Percentiles rank a stretch among this genome's conserved stretches.
Conservation (phyloP, 2,329 filamentous ascomycete genomes). For the Talaromyces islandicus region DNA sequence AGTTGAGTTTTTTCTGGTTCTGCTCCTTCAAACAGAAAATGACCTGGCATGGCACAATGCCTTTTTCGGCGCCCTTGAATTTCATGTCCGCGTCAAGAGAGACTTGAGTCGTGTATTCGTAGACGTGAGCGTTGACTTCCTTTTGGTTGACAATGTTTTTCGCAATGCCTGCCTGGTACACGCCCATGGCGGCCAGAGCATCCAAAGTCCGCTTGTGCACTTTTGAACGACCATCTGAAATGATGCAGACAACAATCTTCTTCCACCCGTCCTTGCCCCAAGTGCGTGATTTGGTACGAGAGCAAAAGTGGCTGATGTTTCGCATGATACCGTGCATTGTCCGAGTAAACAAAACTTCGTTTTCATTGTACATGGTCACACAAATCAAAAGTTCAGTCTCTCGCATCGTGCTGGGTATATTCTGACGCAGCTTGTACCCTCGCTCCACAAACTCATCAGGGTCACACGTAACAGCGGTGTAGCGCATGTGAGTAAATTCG, state of each 20-base stretch:
- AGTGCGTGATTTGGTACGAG: slow-evolving; percentile 80
- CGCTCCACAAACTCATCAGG: slow-evolving; percentile 85
- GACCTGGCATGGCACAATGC: slow-evolving; percentile 95
- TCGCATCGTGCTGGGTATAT: slow-evolving; percentile 72
- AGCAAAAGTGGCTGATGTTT: slow-evolving; percentile 96
- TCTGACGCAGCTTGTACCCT: slow-evolving; percentile 89
- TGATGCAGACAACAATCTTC: slow-evolving; percentile 97
- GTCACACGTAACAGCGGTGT: slow-evolving; percentile 96
- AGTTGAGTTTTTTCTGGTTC: slow-evolving; percentile 96
- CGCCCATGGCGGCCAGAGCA: slow-evolving; percentile 90
- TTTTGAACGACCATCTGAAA: slow-evolving; percentile 88
- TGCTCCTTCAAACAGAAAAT: slow-evolving; percentile 98
- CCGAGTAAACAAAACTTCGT: slow-evolving; percentile 91
- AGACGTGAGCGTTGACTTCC: slow-evolving; percentile 92
- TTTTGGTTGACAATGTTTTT: slow-evolving; percentile 98
- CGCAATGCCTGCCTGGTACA: slow-evolving; percentile 96
- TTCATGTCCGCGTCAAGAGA: slow-evolving; percentile 92
- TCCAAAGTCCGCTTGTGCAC: slow-evolving; percentile 92
- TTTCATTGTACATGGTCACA: slow-evolving; percentile 98
- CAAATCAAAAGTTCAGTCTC: slow-evolving; percentile 97
- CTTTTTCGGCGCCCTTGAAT: slow-evolving; percentile 98
- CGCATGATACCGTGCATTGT: slow-evolving; percentile 99
- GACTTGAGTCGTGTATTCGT: slow-evolving; percentile 98
- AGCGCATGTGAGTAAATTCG: slow-evolving; percentile 98
- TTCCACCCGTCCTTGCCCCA: slow-evolving; percentile 98